Evolutionary conservation across 129 eudicot genomes (phyloP), one percentile per base, ranked within the genome.

Genomic region (Logfia minima): DNA sequence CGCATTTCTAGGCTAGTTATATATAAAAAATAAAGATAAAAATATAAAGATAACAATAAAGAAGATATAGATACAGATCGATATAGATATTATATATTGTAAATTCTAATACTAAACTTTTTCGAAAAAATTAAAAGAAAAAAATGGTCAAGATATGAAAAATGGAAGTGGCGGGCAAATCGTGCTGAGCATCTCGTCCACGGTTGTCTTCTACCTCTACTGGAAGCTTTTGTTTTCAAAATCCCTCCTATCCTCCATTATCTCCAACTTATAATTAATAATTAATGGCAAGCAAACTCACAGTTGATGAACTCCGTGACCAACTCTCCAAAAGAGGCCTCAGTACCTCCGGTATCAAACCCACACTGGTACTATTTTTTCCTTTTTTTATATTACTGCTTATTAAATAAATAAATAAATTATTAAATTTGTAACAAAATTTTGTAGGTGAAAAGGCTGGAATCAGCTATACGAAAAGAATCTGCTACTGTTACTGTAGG

Each of bases 241-340:
- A n/a, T 32, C 68, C 34, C 68, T 39, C 11, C 67, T 3, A 6
- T 59, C 22, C 8, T 26, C 35, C 39, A 26, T 11, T 70, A 18
- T 28, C 68, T 8, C 66, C 78, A 28, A 26, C 5, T 28, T 29
- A 18, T 22, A 23, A 56, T 56, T 56, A 19, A 19, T 58, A 56
- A 19, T 58, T 43, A 58, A 90, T 88, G 93, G 86, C 91, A 24
- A 85, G 41, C 67, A 70, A 78, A 29, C 85, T 89, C 69, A 89
- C 77, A 72, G 92, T 92, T 3, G 96, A 88, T 0, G 86, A 92
- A 56, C 96, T 90, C 37, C 84, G 96, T 24, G 72, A 84, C 3
- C 79, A 88, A 39, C 94, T 92, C 58, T 71, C 94, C 60, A 78
- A 86, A 67, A 83, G 96, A 70, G 90, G 92, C 8, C 98, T 90